A percentile compares a stretch with the other conserved stretches of the same genome.
These are phyloP conservation scores for Euphorbia pulcherrima DNA, from an alignment of 345 rosid genomes.

Conservation along the genomic window DNA sequence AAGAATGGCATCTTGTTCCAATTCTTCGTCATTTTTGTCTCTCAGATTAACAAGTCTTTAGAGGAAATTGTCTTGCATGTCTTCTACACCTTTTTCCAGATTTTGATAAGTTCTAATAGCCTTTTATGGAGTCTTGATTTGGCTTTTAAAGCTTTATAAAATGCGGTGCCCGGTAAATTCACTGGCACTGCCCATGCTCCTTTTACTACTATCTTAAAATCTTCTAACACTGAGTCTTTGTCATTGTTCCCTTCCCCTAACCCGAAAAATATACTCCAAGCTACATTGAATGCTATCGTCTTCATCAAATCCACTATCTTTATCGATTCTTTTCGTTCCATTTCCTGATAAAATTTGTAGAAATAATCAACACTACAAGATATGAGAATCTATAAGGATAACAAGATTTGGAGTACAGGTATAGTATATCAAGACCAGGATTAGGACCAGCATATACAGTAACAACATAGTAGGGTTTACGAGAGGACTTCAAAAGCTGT, in stretches of 20 bases:
- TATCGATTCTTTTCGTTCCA: slow-evolving; percentile 10
- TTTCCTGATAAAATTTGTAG: slow-evolving; percentile 9
- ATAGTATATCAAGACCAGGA: too few relatives aligned
- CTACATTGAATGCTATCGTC: slow-evolving; percentile 21
- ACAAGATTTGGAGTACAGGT: too few relatives aligned
- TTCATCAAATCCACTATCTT: slow-evolving; percentile 22
- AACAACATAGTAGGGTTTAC: too few relatives aligned
- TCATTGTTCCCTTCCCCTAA: slow-evolving; percentile 20
- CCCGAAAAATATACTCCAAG: slow-evolving; percentile 22
- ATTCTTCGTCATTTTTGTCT: too few relatives aligned
- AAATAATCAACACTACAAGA: background rate
- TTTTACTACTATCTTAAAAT: slow-evolving; percentile 12
- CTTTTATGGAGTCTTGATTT: slow-evolving; percentile 10
- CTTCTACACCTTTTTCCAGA: slow-evolving; percentile 11
- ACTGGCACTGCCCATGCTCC: slow-evolving; percentile 27
- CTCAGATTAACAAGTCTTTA: slow-evolving; percentile 8
- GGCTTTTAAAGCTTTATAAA: slow-evolving; percentile 16
- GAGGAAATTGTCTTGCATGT: background rate
- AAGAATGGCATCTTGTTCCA: too few relatives aligned
- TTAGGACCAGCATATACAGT: too few relatives aligned
- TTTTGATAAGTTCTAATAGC: slow-evolving; percentile 8
- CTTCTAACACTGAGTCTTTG: slow-evolving; percentile 13
- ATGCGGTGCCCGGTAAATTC: slow-evolving; percentile 22
- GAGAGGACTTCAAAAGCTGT: too few relatives aligned
- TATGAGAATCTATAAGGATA: too few relatives aligned